These are phyloP conservation scores for Arthrinium puccinioides DNA, from an alignment of 2,329 filamentous ascomycete species.

Conservation along the genomic window DNA sequence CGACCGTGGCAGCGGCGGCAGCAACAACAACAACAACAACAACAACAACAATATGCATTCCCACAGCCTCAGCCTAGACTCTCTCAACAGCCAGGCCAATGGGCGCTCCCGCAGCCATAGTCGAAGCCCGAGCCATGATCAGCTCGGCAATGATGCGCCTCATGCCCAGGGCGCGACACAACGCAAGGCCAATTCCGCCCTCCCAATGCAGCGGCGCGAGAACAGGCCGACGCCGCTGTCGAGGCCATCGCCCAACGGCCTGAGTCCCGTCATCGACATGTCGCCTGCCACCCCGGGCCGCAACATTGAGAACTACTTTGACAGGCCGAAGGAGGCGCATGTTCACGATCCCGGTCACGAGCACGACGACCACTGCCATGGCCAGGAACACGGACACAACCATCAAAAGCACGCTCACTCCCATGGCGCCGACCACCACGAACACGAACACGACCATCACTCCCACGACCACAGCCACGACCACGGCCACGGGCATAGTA, in stretches of 20 bases:
- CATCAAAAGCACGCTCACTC: constrained; percentile 19
- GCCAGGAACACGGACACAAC: constrained; percentile 13
- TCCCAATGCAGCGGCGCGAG: constrained; percentile 23
- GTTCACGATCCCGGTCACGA: constrained; percentile 16
- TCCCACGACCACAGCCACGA: constrained; percentile 14
- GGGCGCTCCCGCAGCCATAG: constrained; percentile 24
- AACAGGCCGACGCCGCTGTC: constrained; percentile 24
- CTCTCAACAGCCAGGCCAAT: constrained; percentile 14
- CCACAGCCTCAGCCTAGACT: constrained; percentile 18
- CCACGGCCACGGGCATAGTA: constrained; percentile 15
- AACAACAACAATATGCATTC: too few relatives aligned
- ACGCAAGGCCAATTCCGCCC: constrained; percentile 25
- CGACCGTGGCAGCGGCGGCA: constrained; percentile 15
- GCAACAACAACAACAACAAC: constrained; percentile 1
- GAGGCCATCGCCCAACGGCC: constrained; percentile 14
- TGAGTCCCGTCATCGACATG: constrained; percentile 12
- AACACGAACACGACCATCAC: constrained; percentile 11
- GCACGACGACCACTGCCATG: constrained; percentile 12
- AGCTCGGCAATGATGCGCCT: constrained; percentile 18
- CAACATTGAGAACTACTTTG: constrained; percentile 8
- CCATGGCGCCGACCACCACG: constrained; percentile 12
- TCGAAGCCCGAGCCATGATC: constrained; percentile 25
- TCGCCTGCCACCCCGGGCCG: constrained; percentile 5
- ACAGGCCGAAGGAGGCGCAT: constrained; percentile 13
- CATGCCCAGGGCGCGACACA: constrained; percentile 18